Evolutionary conservation across 75 land plant genomes (phyloP), one percentile per base, ranked within the genome.

Genomic region (Isoetes taiwanensis): DNA sequence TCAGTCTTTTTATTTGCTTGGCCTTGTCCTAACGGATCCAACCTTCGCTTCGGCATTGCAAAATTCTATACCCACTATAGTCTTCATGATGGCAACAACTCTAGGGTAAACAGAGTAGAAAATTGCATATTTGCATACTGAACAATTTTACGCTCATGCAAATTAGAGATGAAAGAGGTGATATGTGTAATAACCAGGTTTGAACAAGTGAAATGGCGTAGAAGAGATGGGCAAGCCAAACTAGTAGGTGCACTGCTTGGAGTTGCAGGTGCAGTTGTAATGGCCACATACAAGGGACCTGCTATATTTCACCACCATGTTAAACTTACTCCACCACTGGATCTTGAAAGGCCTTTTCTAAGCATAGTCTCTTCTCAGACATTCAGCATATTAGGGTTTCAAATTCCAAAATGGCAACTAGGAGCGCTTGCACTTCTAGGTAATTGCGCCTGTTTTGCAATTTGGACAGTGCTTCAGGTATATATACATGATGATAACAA

Each of bases 41-140:
- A 68, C 80, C 54, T 90, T 80, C 75, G 97, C 97, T 53, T 86
- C 97, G 26, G 97, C 88, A 16, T 41, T 72, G 63, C 97, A 90
- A 48, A 91, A 91, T 41, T 68, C 90, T 12, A 86, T 86, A 58
- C 97, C 97, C 52, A 93, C 86, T 3, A 83, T 90, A 55, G 86
- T 93, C 17, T 90, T 86, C 59, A 14, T 82, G 16, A 58, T 90
- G 50, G 87, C 94, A 54, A 70, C 62, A 11, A 50, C 76, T 3
- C 73, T 76, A 61, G 83, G 96, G 96, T 90, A 25, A 58, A 76
- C n/a, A n/a, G n/a, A n/a, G n/a, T n/a, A n/a, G n/a, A n/a, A n/a
- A n/a, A n/a, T 3, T 24, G 11, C 32, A 12, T 55, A n/a, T 30
- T 32, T 25, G 10, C 72, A 60, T 41, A 56, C 59, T 61, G 9